These are phyloP conservation scores for Dalbergia oliveri DNA, from an alignment of 306 rosid species.

Conservation along the genomic window DNA sequence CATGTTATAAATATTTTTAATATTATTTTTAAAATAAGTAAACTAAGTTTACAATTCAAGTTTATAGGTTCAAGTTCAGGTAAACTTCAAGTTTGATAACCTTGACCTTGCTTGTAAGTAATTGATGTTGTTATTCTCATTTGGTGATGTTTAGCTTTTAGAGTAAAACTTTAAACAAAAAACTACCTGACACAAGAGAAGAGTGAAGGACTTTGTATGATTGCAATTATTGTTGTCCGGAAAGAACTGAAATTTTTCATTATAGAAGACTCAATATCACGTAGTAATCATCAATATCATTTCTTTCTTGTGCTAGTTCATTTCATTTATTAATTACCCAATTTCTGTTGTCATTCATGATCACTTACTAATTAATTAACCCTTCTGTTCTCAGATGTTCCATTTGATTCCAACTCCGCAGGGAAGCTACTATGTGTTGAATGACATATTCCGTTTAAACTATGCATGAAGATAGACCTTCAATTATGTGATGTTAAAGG, in stretches of 20 bases:
- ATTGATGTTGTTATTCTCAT: neutral
- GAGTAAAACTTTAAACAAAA: neutral
- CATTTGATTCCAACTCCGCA: conserved; percentile 95
- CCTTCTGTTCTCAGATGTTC: conserved; percentile 80
- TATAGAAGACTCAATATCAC: neutral
- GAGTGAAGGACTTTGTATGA: neutral
- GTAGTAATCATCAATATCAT: conserved; percentile 2
- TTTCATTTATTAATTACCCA: neutral
- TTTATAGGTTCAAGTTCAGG: too few relatives aligned
- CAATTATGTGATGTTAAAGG: conserved; percentile 27
- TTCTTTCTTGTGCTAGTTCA: neutral
- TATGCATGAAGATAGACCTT: conserved; percentile 69
- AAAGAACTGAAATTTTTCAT: neutral
- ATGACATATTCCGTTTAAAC: conserved; percentile 95
- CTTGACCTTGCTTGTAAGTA: too few relatives aligned
- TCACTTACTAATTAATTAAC: conserved; percentile 13
- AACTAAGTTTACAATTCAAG: too few relatives aligned
- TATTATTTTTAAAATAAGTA: too few relatives aligned
- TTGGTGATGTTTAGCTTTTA: neutral
- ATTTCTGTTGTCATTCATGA: neutral
- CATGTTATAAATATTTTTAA: too few relatives aligned
- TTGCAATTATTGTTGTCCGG: neutral
- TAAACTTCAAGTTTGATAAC: too few relatives aligned
- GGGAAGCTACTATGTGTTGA: conserved; percentile 88
- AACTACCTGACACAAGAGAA: neutral